Conservation (phyloP, 2,329 filamentous ascomycete species). For the Fusarium metavorans region DNA sequence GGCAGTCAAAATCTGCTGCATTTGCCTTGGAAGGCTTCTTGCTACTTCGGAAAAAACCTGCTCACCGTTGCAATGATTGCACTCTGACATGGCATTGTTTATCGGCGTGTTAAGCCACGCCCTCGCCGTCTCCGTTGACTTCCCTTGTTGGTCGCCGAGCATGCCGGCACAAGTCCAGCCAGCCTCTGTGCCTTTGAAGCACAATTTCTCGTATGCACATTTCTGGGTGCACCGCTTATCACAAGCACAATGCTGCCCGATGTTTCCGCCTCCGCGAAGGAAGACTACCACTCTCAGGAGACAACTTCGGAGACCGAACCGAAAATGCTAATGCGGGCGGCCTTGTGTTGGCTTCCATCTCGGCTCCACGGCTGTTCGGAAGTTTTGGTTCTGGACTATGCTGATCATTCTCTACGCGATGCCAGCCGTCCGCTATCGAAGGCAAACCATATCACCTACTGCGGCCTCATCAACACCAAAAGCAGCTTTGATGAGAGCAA, state of each 20-base stretch:
- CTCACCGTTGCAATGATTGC: slow-evolving; percentile 17
- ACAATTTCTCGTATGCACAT: slow-evolving; percentile 15
- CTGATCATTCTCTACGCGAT: not conserved
- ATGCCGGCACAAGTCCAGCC: not conserved
- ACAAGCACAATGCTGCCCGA: not conserved
- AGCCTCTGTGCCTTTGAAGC: slow-evolving; percentile 15
- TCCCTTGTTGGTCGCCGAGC: not conserved
- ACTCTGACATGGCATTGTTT: slow-evolving; percentile 32
- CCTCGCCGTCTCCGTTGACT: slow-evolving; percentile 12
- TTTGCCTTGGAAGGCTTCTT: slow-evolving; percentile 13
- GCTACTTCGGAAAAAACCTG: slow-evolving; percentile 20
- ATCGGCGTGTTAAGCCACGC: slow-evolving; percentile 29
- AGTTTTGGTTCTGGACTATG: not conserved
- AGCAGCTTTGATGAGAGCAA: slow-evolving; percentile 4
- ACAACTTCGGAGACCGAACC: slow-evolving; percentile 10
- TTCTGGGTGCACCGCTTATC: slow-evolving; percentile 22
- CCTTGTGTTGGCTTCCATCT: slow-evolving; percentile 6
- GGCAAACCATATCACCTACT: not conserved
- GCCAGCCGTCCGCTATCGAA: slow-evolving; percentile 14
- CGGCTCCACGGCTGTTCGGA: slow-evolving; percentile 3
- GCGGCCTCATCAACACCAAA: slow-evolving; percentile 8
- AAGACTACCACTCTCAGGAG: not conserved
- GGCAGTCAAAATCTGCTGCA: slow-evolving; percentile 8
- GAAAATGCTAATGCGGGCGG: slow-evolving; percentile 15
- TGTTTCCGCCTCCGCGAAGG: slow-evolving; percentile 8